Evolutionary conservation across 306 rosid genomes (phyloP).

Genomic region (Geum urbanum): DNA sequence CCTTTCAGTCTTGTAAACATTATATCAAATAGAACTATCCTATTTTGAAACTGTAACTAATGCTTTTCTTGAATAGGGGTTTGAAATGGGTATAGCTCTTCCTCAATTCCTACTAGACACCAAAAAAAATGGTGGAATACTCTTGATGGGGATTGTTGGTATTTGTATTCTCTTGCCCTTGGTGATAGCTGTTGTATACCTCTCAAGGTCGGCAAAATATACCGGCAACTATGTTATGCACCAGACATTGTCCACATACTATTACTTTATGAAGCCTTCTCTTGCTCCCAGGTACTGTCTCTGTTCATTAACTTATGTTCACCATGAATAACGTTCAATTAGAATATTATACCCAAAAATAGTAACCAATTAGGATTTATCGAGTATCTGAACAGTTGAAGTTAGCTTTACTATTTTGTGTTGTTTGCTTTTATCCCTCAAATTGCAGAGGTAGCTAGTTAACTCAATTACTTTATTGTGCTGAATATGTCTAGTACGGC

Average conservation of each 20-base stretch:
- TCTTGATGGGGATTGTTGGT: slow-evolving; percentile 94
- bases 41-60: slow-evolving; percentile 23
- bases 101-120: slow-evolving; percentile 83
- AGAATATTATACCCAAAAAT: neutral
- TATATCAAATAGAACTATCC: neutral
- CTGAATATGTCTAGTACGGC: neutral
- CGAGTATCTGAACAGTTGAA: neutral
- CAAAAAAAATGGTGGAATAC: slow-evolving; percentile 92
- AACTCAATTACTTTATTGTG: neutral
- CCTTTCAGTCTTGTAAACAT: slow-evolving; percentile 2
- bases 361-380: slow-evolving; percentile 13
- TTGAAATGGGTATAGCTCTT: slow-evolving; percentile 98
- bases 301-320: slow-evolving; percentile 5
- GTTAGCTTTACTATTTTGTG: neutral
- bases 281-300: slow-evolving; percentile 80
- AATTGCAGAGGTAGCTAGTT: neutral
- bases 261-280: slow-evolving; percentile 88
- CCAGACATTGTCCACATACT: slow-evolving; percentile 83
- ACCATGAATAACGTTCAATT: neutral
- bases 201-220: slow-evolving; percentile 90
- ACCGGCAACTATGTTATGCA: slow-evolving; percentile 98
- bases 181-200: slow-evolving; percentile 90
- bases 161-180: slow-evolving; percentile 92
- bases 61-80: slow-evolving; percentile 59
- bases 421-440: neutral